Evolutionary conservation across 2,329 filamentous ascomycete species (phyloP), one percentile per base, ranked within the genome.

Genomic region (Blastomyces emzantsi): DNA sequence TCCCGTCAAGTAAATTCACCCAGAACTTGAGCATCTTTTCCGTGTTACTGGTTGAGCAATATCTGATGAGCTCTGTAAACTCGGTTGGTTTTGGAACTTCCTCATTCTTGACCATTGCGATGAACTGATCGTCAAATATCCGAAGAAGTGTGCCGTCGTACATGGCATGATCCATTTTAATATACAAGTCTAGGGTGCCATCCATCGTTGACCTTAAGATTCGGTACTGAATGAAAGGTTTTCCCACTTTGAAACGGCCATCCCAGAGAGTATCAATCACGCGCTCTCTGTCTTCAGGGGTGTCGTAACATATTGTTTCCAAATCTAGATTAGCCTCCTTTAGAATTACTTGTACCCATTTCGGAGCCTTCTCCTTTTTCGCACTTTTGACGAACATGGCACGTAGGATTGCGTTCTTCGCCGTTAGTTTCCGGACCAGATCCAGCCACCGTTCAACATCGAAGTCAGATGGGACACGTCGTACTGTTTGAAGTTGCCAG

Each of bases 321-420:
- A 69, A 61, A 54, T 66, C 62, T 22, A 67, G 64, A 25, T 56
- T 36, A 1, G 68, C 43, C 47, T 69, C 60, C 2, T 79, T 69
- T 0, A 93, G 74, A 0, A 93, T 80, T 0, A 91, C 83, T 71
- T 96, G 92, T 0, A 85, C 85, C 70, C 88, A 90, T 0, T 90
- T 84, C 9, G 43, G 47, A 33, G 64, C 62, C 6, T 60, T 17
- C 19, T 25, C 19, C 13, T 57, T 33, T 15, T 41, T 57, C 36
- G 17, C 33, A 15, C 55, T 92, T 1, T 83, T 78, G 2, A 85
- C 73, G 68, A 96, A 96, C 66, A 83, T 85, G 0, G 92, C 93
- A n/a, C 91, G 82, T 11, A 97, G 75, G 41, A 96, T 92, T 0
- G 83, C 83, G 71, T 96, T 90, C 28, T 90, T 81, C 28, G 73